Evolutionary conservation across 495 filamentous ascomycete species (phyloP).

Genomic region (Cercophora samala): DNA sequence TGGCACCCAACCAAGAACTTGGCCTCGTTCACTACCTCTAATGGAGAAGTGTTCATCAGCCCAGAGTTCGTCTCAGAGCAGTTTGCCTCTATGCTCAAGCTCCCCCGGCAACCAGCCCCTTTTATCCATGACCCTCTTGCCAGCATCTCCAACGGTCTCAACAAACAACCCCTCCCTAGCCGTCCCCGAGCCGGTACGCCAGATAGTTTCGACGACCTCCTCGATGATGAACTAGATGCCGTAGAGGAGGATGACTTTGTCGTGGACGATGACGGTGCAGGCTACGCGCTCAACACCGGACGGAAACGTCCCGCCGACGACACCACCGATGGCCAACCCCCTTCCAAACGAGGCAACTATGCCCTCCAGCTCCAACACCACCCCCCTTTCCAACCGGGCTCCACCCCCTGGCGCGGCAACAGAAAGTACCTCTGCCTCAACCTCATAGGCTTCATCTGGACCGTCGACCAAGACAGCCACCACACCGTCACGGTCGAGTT

Average conservation of each 20-base stretch:
- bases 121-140: slow-evolving; percentile 77
- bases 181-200: slow-evolving; percentile 40
- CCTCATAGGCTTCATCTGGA: slow-evolving; percentile 92
- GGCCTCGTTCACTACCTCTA: slow-evolving; percentile 82
- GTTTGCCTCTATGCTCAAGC: slow-evolving; percentile 55
- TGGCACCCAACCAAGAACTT: slow-evolving; percentile 92
- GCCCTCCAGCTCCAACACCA: slow-evolving; percentile 67
- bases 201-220: slow-evolving; percentile 52
- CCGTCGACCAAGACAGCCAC: slow-evolving; percentile 90
- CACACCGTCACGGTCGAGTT: slow-evolving; percentile 97
- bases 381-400: slow-evolving; percentile 83
- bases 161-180: slow-evolving; percentile 52
- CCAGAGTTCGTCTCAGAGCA: slow-evolving; percentile 71
- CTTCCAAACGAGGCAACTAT: slow-evolving; percentile 44
- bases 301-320: slow-evolving; percentile 63
- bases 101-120: slow-evolving; percentile 67
- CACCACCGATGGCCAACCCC: slow-evolving; percentile 35
- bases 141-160: slow-evolving; percentile 65
- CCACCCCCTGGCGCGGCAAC: slow-evolving; percentile 92
- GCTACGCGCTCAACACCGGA: slow-evolving; percentile 69
- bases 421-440: slow-evolving; percentile 91
- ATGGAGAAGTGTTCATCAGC: slow-evolving; percentile 89
- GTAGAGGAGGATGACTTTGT: slow-evolving; percentile 77
- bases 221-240: slow-evolving; percentile 57
- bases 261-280: slow-evolving; percentile 91